phyloP scores from a whole-genome alignment of 1,284 basidiomycete genomes.

The Irpex sp. region DNA sequence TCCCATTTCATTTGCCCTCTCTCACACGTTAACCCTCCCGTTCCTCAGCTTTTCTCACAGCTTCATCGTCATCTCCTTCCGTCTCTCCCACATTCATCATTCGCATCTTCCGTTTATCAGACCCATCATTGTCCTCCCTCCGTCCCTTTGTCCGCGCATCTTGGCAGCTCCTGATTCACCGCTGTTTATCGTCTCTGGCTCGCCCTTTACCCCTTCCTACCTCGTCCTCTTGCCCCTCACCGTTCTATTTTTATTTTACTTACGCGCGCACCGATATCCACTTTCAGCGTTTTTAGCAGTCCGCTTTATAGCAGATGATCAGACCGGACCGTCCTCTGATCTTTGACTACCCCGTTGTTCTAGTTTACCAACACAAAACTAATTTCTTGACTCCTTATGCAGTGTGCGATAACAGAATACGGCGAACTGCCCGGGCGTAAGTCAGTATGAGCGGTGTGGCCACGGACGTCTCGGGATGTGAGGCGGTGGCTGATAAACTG shows the following conservation, averaged over 20 bases:
- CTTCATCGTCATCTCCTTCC: background rate
- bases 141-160: background rate
- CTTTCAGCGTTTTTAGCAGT: background rate
- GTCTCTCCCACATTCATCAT: background rate
- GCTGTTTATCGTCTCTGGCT: background rate
- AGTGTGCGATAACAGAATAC: no score
- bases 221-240: background rate
- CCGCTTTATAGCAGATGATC: background rate
- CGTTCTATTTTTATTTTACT: background rate
- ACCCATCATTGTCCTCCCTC: background rate
- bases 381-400: background rate
- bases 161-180: background rate
- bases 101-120: background rate
- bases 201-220: background rate
- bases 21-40: background rate
- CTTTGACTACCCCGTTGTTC: background rate
- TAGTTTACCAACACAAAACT: constrained; percentile 1
- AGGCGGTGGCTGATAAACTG: no score
- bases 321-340: background rate
- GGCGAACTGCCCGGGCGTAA: no score
- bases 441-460: no score
- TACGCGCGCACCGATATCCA: background rate
- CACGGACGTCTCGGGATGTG: no score
- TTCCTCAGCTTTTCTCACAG: background rate
- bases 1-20: background rate